Evolutionary conservation across 139 green algal genomes (phyloP), one percentile per base, ranked within the genome.

Genomic region (Spirogloea muscicola): DNA sequence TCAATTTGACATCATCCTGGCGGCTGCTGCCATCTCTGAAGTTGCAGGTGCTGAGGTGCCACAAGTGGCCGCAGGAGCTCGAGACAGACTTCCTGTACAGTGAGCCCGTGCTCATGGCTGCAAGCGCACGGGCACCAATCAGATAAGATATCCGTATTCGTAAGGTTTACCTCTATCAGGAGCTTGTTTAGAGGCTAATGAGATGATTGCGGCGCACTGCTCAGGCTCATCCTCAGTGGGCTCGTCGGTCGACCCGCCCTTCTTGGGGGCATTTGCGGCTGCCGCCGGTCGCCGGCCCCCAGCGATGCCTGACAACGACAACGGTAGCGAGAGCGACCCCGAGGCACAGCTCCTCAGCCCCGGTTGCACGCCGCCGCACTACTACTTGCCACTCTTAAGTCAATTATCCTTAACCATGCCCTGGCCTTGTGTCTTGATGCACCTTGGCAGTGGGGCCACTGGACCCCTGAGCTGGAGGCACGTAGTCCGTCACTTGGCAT

Each of bases 181-280:
- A n/a, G n/a, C n/a, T n/a, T n/a, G n/a, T n/a, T n/a, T n/a, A n/a
- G n/a, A n/a, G n/a, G n/a, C n/a, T n/a, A n/a, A n/a, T n/a, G n/a
- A n/a, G n/a, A n/a, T n/a, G n/a, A n/a, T n/a, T n/a, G n/a, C n/a
- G 43, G 43, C 43, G 13, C 13, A 51, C 13, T 34, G 33, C 57
- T 33, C 57, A 64, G 57, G 25, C 57, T 71, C 62, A 1, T 71
- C 62, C 9, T 71, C 62, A 58, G 62, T 71, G 43, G 62, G 62
- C n/a, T 25, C 29, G 6, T 71, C 62, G 29, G 25, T 71, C 29
- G 62, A 71, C 3, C 37, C 38, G n/a, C 25, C 37, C 29, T 71
- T 71, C 36, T 27, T 71, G 42, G 62, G 29, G 62, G 62, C 62
- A 6, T 71, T 71, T 65, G n/a, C 62, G n/a, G 62, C 62, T 27